Conservation (phyloP, 2,329 filamentous ascomycete genomes). For the Paramyrothecium roridum region DNA sequence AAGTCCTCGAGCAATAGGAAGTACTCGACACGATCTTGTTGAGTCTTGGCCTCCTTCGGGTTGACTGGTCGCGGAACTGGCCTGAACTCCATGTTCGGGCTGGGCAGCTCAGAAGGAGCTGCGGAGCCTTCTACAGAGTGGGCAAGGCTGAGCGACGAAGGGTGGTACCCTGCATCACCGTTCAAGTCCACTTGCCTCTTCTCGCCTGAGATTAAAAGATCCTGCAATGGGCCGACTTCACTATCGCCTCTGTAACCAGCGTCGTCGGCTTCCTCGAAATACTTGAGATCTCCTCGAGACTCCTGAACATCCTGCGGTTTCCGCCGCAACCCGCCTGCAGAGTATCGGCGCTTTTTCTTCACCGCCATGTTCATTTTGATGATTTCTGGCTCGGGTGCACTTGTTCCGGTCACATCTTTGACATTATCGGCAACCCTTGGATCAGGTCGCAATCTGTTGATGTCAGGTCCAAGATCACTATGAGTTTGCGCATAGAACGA, state of each 20-base stretch:
- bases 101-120: conserved; percentile 31
- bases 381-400: conserved; percentile 61
- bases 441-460: conserved; percentile 19
- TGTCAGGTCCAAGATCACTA: conserved; percentile 28
- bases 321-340: conserved; percentile 75
- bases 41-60: conserved; percentile 71
- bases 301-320: conserved; percentile 71
- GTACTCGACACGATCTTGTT: conserved; percentile 73
- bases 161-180: neutral
- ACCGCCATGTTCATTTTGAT: conserved; percentile 37
- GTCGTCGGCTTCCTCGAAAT: conserved; percentile 86
- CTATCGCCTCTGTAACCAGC: conserved; percentile 70
- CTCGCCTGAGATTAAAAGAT: conserved; percentile 2
- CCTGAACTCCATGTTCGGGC: conserved; percentile 29
- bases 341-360: conserved; percentile 71
- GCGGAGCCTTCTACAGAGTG: conserved; percentile 27
- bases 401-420: conserved; percentile 60
- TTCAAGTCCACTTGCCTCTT: conserved; percentile 9
- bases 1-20: conserved; percentile 93
- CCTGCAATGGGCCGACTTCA: conserved; percentile 8
- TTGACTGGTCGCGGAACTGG: conserved; percentile 63
- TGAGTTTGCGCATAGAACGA: conserved; percentile 20
- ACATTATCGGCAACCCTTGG: conserved; percentile 35
- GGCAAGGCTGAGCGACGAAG: conserved; percentile 19
- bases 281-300: conserved; percentile 76